Conservation (phyloP, 202 grass and related monocot species). For the Carex arenaria region DNA sequence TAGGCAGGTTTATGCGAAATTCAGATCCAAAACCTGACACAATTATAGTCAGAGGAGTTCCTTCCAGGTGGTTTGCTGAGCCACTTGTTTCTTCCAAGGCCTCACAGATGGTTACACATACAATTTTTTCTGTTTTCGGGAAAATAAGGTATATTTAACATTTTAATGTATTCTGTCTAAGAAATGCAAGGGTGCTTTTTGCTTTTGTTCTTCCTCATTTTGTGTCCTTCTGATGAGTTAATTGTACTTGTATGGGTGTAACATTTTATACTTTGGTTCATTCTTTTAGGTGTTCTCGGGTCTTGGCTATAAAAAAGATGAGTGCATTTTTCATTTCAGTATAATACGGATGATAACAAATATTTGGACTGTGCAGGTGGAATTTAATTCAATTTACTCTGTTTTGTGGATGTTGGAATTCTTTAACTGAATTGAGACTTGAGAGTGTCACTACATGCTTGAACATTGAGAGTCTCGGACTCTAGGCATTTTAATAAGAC, state of each 20-base stretch:
- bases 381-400: not conserved
- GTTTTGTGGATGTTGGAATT: not conserved
- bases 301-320: not conserved
- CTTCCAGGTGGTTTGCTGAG: constrained; percentile 89
- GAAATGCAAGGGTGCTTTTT: not conserved
- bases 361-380: not conserved
- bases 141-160: constrained; percentile 68
- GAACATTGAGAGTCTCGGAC: not conserved
- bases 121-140: constrained; percentile 80
- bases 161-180: not conserved
- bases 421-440: not conserved
- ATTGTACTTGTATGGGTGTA: not conserved
- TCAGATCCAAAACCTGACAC: constrained; percentile 56
- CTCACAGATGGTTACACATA: constrained; percentile 77
- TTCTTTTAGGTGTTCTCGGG: not conserved
- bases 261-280: not conserved
- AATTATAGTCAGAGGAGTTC: constrained; percentile 68
- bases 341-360: not conserved
- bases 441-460: not conserved
- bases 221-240: not conserved
- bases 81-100: constrained; percentile 72
- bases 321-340: not conserved
- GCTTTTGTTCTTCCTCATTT: not conserved
- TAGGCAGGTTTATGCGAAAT: constrained; percentile 66
- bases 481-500: not conserved